Evolutionary conservation across 345 rosid species (phyloP).

Genomic region (Linum lewisii): DNA sequence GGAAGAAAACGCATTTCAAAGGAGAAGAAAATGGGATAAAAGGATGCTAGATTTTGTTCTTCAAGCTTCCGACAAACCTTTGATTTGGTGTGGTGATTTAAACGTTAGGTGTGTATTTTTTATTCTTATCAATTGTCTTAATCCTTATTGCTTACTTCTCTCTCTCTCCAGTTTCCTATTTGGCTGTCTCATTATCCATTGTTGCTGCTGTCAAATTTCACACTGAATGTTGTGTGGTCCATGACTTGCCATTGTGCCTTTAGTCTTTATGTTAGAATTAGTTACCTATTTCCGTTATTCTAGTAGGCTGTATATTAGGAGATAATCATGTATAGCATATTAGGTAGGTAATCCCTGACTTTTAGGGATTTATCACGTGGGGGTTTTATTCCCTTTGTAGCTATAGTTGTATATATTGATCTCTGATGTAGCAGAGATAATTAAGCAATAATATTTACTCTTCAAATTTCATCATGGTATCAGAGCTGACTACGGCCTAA

Average conservation of each 20-base stretch:
- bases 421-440: too few relatives aligned
- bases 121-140: neutral
- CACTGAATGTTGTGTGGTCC: neutral
- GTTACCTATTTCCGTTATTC: too few relatives aligned
- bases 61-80: slow-evolving; percentile 65
- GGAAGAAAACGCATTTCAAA: slow-evolving; percentile 76
- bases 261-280: too few relatives aligned
- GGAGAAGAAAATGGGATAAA: slow-evolving; percentile 97
- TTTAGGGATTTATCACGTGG: too few relatives aligned
- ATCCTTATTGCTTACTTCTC: neutral
- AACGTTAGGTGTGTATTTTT: slow-evolving; percentile 58
- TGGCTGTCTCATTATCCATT: neutral
- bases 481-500: too few relatives aligned
- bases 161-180: neutral
- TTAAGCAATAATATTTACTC: too few relatives aligned
- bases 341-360: too few relatives aligned
- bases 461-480: too few relatives aligned
- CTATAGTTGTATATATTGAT: too few relatives aligned
- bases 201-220: neutral
- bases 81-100: slow-evolving; percentile 96
- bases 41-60: slow-evolving; percentile 63
- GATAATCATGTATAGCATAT: too few relatives aligned
- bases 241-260: neutral
- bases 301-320: too few relatives aligned
- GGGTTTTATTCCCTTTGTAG: too few relatives aligned